phyloP scores from a whole-genome alignment of 371 early-diverging fungal genomes.

The Synchytrium microbalum region DNA sequence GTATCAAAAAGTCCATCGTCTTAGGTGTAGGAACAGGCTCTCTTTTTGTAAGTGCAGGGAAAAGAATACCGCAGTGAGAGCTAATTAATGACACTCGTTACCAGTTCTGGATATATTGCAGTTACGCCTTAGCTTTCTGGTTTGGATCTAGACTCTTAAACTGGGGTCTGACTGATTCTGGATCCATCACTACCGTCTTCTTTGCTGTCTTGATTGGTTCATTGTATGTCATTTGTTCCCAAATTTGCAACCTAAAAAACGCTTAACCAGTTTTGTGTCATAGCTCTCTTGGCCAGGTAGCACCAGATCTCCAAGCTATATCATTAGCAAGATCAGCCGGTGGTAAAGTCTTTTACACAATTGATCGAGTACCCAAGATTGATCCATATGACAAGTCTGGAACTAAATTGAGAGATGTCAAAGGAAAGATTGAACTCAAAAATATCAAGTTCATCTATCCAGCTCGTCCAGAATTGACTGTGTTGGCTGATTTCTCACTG shows the following conservation, averaged over 20 bases:
- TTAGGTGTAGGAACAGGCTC: background rate
- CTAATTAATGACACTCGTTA: slow-evolving; percentile 26
- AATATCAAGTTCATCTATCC: slow-evolving; percentile 27
- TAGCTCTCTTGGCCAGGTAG: slow-evolving; percentile 7
- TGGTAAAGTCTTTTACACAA: slow-evolving; percentile 34
- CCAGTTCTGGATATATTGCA: slow-evolving; percentile 11
- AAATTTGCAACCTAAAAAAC: background rate
- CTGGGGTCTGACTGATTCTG: slow-evolving; percentile 30
- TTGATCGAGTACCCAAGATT: slow-evolving; percentile 29
- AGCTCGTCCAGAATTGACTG: slow-evolving; percentile 15
- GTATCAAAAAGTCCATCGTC: background rate
- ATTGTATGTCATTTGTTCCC: background rate
- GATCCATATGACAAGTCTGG: slow-evolving; percentile 15
- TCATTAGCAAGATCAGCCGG: slow-evolving; percentile 17
- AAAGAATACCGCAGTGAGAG: too few relatives aligned
- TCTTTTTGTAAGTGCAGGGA: too few relatives aligned
- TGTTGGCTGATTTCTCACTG: slow-evolving; percentile 14
- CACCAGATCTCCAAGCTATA: slow-evolving; percentile 10
- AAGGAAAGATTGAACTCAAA: slow-evolving; percentile 34
- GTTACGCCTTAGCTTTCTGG: slow-evolving; percentile 56
- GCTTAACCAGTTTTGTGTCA: too few relatives aligned
- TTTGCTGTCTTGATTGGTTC: slow-evolving; percentile 24
- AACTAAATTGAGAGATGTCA: slow-evolving; percentile 12
- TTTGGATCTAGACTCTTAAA: slow-evolving; percentile 45
- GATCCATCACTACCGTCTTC: slow-evolving; percentile 55